Percentiles rank a stretch among this genome's conserved stretches.
Evolutionary conservation across 2,329 filamentous ascomycete species (phyloP).

Genomic region (Fusarium citri): DNA sequence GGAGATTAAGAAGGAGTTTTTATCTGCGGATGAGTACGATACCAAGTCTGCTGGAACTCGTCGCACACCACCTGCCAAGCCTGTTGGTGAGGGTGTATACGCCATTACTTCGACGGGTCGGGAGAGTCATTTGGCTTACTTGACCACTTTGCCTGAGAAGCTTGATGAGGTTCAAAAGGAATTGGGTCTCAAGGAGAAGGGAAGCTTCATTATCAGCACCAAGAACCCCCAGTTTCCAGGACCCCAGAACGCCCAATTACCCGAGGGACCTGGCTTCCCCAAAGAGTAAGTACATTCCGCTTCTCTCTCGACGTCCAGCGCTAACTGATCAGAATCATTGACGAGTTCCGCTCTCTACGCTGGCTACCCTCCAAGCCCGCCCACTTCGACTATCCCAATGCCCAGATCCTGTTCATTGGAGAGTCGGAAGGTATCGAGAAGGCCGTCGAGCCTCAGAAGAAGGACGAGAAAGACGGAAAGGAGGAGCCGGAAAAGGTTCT

Average conservation of each 20-base stretch:
- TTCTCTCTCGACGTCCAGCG: not conserved
- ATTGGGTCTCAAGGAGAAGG: constrained; percentile 76
- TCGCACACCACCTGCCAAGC: constrained; percentile 75
- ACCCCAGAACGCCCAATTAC: constrained; percentile 72
- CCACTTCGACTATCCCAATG: constrained; percentile 78
- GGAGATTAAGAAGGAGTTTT: constrained; percentile 78
- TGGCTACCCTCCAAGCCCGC: constrained; percentile 81
- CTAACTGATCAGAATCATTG: constrained; percentile 64
- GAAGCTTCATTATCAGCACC: constrained; percentile 81
- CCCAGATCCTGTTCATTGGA: constrained; percentile 84
- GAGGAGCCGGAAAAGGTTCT: constrained; percentile 77
- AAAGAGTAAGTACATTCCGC: constrained; percentile 65
- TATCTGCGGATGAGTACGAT: constrained; percentile 74
- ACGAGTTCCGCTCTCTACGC: constrained; percentile 77
- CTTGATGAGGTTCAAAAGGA: constrained; percentile 79
- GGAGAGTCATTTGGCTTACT: constrained; percentile 82
- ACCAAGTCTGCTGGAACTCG: constrained; percentile 81
- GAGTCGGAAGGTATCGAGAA: constrained; percentile 69
- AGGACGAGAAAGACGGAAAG: constrained; percentile 36
- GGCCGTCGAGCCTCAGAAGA: constrained; percentile 61
- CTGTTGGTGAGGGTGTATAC: constrained; percentile 88
- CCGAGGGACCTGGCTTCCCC: constrained; percentile 75
- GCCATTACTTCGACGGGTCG: constrained; percentile 78
- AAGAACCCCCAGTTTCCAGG: constrained; percentile 81
- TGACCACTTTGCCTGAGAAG: constrained; percentile 78